Percentiles rank a stretch among this genome's conserved stretches.
Conservation (phyloP, 495 filamentous ascomycete genomes). For the Apiosordaria backusii region DNA sequence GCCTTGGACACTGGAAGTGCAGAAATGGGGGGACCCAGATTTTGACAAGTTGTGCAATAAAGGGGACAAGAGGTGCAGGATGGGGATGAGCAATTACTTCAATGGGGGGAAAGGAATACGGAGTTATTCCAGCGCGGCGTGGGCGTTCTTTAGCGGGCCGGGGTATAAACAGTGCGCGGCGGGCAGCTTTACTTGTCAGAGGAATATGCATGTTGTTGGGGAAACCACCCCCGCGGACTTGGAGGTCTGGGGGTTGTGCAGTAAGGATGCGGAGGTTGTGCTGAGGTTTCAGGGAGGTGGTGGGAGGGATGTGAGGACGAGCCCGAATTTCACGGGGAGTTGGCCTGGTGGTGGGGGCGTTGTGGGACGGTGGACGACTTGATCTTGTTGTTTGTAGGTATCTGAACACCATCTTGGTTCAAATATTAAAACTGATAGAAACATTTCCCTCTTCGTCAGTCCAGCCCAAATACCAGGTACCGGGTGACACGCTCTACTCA, state of each 20-base stretch:
- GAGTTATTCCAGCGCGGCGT: slow-evolving; percentile 59
- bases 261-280: slow-evolving; percentile 28
- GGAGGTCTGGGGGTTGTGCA: slow-evolving; percentile 40
- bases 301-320: slow-evolving; percentile 32
- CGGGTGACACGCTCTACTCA: no score
- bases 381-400: not conserved
- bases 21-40: slow-evolving; percentile 51
- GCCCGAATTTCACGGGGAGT: slow-evolving; percentile 46
- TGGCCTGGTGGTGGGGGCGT: slow-evolving; percentile 50
- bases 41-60: slow-evolving; percentile 43
- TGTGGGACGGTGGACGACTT: slow-evolving; percentile 42
- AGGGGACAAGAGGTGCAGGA: slow-evolving; percentile 42
- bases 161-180: slow-evolving; percentile 29
- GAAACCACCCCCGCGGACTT: slow-evolving; percentile 30
- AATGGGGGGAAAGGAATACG: slow-evolving; percentile 56
- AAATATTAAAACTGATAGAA: no score
- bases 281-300: slow-evolving; percentile 28
- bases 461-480: no score
- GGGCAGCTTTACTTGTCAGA: slow-evolving; percentile 32
- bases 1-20: slow-evolving; percentile 47
- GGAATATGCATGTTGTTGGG: slow-evolving; percentile 38
- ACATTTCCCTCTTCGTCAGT: no score
- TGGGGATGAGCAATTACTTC: slow-evolving; percentile 46
- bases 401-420: not conserved
- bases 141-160: slow-evolving; percentile 65